Percentiles rank a stretch among this genome's conserved stretches.
phyloP scores from a whole-genome alignment of 225 moss, liverwort and hornwort genomes.

The Marchantia paleacea region DNA sequence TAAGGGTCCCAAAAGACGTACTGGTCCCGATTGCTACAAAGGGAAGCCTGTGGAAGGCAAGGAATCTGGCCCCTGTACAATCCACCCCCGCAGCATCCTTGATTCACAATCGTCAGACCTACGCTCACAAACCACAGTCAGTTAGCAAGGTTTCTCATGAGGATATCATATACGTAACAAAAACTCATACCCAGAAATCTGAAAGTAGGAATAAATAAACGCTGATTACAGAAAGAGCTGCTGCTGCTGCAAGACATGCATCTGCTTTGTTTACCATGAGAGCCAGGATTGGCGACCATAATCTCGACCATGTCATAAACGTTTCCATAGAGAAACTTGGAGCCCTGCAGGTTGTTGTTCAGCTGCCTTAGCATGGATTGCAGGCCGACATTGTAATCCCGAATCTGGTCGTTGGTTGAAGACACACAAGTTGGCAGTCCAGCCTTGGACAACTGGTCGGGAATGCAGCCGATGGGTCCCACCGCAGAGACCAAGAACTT shows the following conservation, averaged over 20 bases:
- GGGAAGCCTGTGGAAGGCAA: slow-evolving; percentile 2
- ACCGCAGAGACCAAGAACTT: slow-evolving; percentile 14
- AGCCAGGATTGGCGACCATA: slow-evolving; percentile 15
- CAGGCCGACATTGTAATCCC: slow-evolving; percentile 15
- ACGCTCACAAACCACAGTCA: background rate
- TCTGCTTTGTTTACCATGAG: slow-evolving; percentile 12
- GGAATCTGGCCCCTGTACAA: slow-evolving; percentile 14
- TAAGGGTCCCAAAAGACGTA: slow-evolving; percentile 27
- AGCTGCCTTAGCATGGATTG: slow-evolving; percentile 18
- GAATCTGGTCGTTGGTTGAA: slow-evolving; percentile 20
- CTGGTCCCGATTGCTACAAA: slow-evolving; percentile 4
- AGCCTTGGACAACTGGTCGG: slow-evolving; percentile 21
- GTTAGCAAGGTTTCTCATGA: background rate
- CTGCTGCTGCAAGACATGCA: too few relatives aligned
- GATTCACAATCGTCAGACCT: background rate
- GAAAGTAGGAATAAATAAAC: too few relatives aligned
- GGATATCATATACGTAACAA: too few relatives aligned
- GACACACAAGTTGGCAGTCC: slow-evolving; percentile 8
- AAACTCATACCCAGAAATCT: too few relatives aligned
- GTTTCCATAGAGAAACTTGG: slow-evolving; percentile 18
- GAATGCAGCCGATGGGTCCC: slow-evolving; percentile 34
- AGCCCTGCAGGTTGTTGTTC: background rate
- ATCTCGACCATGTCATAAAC: background rate
- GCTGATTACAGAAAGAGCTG: too few relatives aligned
- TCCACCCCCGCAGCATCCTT: slow-evolving; percentile 22